Percentiles rank a stretch among this genome's conserved stretches.
phyloP scores from a whole-genome alignment of 2,329 filamentous ascomycete species.

The Penicillium sclerotiorum region DNA sequence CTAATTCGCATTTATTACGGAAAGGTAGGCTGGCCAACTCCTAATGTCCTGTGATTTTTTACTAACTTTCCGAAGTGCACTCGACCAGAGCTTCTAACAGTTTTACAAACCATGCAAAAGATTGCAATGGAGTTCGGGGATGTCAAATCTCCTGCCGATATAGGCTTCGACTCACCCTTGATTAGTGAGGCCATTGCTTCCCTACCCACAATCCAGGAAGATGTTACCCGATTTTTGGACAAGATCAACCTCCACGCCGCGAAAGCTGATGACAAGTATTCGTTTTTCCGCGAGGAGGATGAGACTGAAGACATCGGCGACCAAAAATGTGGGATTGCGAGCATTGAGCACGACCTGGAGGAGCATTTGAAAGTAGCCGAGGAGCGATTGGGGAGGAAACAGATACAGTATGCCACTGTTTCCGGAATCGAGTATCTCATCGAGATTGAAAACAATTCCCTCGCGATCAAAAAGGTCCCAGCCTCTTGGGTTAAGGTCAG shows the following conservation, averaged over 20 bases:
- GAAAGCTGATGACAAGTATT: conserved; percentile 85
- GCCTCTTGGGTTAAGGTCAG: conserved; percentile 95
- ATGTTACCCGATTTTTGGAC: conserved; percentile 74
- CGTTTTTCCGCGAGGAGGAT: conserved; percentile 83
- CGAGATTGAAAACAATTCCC: conserved; percentile 74
- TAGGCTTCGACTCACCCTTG: conserved; percentile 71
- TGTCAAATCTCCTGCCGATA: conserved; percentile 65
- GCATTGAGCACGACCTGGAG: conserved; percentile 85
- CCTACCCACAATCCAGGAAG: conserved; percentile 74
- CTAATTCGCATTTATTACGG: conserved; percentile 96
- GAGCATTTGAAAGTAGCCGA: conserved; percentile 73
- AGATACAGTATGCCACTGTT: conserved; percentile 78
- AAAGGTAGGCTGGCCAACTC: conserved; percentile 53
- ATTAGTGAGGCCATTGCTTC: conserved; percentile 72
- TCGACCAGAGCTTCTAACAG: conserved; percentile 79
- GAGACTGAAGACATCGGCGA: conserved; percentile 89
- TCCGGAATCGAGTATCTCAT: conserved; percentile 93
- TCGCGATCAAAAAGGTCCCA: conserved; percentile 80
- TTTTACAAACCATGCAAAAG: conserved; percentile 81
- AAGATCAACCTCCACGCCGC: conserved; percentile 85
- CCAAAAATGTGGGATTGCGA: conserved; percentile 87
- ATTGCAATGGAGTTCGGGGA: conserved; percentile 76
- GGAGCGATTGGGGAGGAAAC: conserved; percentile 70
- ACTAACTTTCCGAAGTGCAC: conserved; percentile 59
- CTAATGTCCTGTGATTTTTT: not conserved